phyloP scores from a whole-genome alignment of 129 eudicot genomes.

The Rutidosis leptorrhynchoides region DNA sequence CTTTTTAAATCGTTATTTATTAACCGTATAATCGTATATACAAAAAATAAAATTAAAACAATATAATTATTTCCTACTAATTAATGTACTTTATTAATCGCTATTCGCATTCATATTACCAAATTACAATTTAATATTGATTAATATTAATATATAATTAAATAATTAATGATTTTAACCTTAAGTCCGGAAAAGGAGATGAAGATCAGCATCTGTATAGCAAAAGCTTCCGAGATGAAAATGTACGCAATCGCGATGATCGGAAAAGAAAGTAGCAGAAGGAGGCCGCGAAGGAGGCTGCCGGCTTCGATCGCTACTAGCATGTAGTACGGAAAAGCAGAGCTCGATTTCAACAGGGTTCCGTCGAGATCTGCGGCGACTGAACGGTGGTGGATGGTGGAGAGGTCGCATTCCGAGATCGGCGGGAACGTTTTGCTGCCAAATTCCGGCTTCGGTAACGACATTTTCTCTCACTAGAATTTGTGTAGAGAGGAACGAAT shows the following conservation, averaged over 20 bases:
- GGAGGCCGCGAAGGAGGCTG: slow-evolving; percentile 77
- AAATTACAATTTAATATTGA: too few species aligned
- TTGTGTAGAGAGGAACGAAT: not conserved
- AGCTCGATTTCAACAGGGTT: slow-evolving; percentile 61
- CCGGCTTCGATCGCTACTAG: slow-evolving; percentile 97
- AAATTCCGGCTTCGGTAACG: slow-evolving; percentile 41
- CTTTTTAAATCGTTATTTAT: not conserved
- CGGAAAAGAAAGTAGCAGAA: slow-evolving; percentile 69
- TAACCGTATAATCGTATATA: too few species aligned
- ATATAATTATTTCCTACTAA: not conserved
- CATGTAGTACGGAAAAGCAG: slow-evolving; percentile 97
- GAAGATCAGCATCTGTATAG: slow-evolving; percentile 74
- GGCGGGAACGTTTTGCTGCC: slow-evolving; percentile 47
- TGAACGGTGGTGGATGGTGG: slow-evolving; percentile 49
- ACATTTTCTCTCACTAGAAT: slow-evolving; percentile 33
- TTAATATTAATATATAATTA: too few species aligned
- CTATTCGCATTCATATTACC: too few species aligned
- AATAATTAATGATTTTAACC: too few species aligned
- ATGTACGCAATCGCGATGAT: slow-evolving; percentile 66
- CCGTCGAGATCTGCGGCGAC: slow-evolving; percentile 99
- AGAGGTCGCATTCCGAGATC: slow-evolving; percentile 55
- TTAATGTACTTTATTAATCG: too few species aligned
- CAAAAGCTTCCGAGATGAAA: slow-evolving; percentile 77
- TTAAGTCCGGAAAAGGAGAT: slow-evolving; percentile 68
- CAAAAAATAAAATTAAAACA: not conserved